Evolutionary conservation across 169 alveolate species (phyloP).

Genomic region (Plasmodium gaboni): DNA sequence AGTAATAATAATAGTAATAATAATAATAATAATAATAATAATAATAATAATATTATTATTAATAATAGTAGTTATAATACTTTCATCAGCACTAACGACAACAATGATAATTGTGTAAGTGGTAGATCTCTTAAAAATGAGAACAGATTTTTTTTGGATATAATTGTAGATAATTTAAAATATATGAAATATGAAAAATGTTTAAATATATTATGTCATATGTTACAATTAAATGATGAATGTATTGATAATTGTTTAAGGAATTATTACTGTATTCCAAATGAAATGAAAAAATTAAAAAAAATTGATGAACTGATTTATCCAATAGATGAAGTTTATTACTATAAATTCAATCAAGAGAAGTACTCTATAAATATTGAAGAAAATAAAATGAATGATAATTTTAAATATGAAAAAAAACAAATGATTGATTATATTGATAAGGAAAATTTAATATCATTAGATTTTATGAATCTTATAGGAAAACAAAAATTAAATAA

Average conservation of each 20-base stretch:
- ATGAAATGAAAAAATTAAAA: constrained; percentile 33
- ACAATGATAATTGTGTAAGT: not conserved
- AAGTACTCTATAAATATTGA: not conserved
- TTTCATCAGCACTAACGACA: too few species aligned
- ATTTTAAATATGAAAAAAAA: not conserved
- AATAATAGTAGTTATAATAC: too few species aligned
- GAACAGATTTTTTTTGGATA: constrained; percentile 31
- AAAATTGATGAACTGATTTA: constrained; percentile 21
- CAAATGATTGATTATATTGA: constrained; percentile 1
- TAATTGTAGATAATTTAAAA: constrained; percentile 18
- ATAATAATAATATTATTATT: too few species aligned
- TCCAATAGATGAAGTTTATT: constrained; percentile 18
- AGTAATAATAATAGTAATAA: too few species aligned
- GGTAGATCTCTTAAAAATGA: constrained; percentile 1
- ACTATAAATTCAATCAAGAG: not conserved
- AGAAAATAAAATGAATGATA: not conserved
- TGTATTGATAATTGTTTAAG: constrained; percentile 5
- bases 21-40: too few species aligned
- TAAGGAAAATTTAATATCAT: constrained; percentile 31
- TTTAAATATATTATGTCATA: constrained; percentile 18
- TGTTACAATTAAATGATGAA: constrained; percentile 10
- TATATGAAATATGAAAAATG: constrained; percentile 33
- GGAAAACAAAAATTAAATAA: constrained; percentile 21
- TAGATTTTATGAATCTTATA: constrained; percentile 14
- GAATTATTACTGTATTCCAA: constrained; percentile 40